Percentiles rank a stretch among this genome's conserved stretches.
phyloP scores from a whole-genome alignment of 257 asterid species.

The Jacaranda mimosifolia region DNA sequence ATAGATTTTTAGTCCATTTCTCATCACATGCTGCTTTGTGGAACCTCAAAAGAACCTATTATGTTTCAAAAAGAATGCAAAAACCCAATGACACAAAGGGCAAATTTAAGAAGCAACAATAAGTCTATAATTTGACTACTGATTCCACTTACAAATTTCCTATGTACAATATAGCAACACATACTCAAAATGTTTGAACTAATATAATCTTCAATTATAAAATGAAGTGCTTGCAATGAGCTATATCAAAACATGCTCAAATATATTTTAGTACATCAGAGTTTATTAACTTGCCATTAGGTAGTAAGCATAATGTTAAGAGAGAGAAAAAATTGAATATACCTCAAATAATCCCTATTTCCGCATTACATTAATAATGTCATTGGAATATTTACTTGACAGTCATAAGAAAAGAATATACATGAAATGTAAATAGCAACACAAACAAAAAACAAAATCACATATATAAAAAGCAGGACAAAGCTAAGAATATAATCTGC shows the following conservation, averaged over 20 bases:
- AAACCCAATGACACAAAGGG: no score
- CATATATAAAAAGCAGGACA: neutral
- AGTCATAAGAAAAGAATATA: no score
- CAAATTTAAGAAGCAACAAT: slow-evolving; percentile 8
- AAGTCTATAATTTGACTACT: neutral
- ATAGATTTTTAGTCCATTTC: neutral
- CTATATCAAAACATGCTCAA: neutral
- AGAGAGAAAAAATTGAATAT: neutral
- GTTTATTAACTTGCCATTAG: neutral
- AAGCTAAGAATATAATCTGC: neutral
- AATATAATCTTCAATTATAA: neutral
- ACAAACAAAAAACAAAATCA: neutral
- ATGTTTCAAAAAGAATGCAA: no score
- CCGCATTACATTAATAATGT: neutral
- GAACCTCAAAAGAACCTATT: no score
- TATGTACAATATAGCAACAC: neutral
- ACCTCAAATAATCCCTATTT: no score
- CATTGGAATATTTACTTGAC: neutral
- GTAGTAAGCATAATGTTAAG: neutral
- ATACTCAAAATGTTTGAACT: neutral
- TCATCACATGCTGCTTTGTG: no score
- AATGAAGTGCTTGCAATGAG: neutral
- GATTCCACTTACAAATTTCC: neutral
- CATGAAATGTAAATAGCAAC: no score
- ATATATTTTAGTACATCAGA: neutral